Evolutionary conservation across 805 yeast species (phyloP).

Genomic region (Tetrapisispora taiwanensis): DNA sequence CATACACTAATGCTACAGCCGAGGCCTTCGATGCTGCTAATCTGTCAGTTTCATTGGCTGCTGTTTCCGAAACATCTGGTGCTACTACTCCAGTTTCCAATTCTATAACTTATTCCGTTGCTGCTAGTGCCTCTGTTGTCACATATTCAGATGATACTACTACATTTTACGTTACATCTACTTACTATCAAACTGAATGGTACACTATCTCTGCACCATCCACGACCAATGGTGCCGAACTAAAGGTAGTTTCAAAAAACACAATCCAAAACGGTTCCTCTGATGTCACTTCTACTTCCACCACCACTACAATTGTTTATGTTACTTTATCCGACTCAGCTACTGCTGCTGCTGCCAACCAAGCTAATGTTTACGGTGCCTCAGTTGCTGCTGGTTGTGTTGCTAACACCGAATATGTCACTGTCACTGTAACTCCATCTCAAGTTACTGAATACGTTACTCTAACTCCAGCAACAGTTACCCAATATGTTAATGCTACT

Average conservation of each 20-base stretch:
- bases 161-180: conserved; percentile 19
- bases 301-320: conserved; percentile 12
- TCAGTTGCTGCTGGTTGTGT: conserved; percentile 9
- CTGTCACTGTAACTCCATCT: conserved; percentile 2
- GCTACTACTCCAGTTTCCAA: conserved; percentile 9
- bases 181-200: conserved; percentile 17
- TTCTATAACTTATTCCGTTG: conserved; percentile 14
- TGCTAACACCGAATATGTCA: conserved; percentile 10
- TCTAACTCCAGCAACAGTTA: conserved; percentile 14
- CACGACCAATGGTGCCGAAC: background rate
- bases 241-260: background rate
- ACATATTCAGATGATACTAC: conserved; percentile 20
- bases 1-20: conserved; percentile 13
- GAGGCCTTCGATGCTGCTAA: background rate
- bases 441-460: conserved; percentile 13
- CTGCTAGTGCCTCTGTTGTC: conserved; percentile 8
- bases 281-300: conserved; percentile 11
- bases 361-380: too few species aligned
- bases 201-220: conserved; percentile 4
- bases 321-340: background rate
- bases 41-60: background rate
- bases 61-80: background rate
- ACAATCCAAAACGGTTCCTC: background rate
- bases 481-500: conserved; percentile 8
- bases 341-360: conserved; percentile 4